Conservation (phyloP, 164 flowering plant species). For the Vitis rotundifolia region DNA sequence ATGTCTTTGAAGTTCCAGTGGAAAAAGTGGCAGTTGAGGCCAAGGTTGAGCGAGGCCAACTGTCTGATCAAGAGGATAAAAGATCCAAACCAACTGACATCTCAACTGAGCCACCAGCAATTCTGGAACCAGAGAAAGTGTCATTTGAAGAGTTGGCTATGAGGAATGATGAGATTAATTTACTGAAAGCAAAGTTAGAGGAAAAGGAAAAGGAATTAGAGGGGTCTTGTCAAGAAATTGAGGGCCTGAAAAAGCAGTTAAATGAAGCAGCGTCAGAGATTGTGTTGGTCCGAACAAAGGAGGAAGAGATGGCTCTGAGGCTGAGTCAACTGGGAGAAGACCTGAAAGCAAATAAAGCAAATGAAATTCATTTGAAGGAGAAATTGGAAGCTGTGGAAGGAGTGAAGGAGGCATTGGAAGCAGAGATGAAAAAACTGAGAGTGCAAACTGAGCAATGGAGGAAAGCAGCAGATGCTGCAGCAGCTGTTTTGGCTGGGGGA, state of each 20-base stretch:
- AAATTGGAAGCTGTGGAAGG: conserved; percentile 31
- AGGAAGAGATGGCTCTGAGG: conserved; percentile 40
- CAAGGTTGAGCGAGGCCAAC: conserved; percentile 14
- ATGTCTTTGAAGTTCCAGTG: conserved; percentile 71
- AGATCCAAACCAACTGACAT: conserved; percentile 26
- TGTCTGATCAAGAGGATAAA: conserved; percentile 22
- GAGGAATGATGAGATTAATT: conserved; percentile 47
- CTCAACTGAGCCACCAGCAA: conserved; percentile 19
- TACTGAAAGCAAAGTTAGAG: conserved; percentile 44
- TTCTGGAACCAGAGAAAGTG: conserved; percentile 31
- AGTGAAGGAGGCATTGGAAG: conserved; percentile 35
- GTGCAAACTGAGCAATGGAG: conserved; percentile 61
- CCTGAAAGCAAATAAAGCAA: conserved; percentile 28
- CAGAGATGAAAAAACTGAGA: conserved; percentile 45
- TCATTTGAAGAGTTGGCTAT: conserved; percentile 26
- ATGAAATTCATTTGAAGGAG: conserved; percentile 23
- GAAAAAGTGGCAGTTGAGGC: conserved; percentile 26
- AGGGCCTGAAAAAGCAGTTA: conserved; percentile 42
- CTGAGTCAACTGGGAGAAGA: conserved; percentile 40
- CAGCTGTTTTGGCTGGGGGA: conserved; percentile 41
- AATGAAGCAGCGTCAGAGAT: conserved; percentile 34
- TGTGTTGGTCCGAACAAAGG: conserved; percentile 32
- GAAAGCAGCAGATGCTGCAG: conserved; percentile 63
- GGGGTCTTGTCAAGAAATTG: conserved; percentile 38
- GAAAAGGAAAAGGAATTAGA: conserved; percentile 56